phyloP scores from a whole-genome alignment of 2,329 filamentous ascomycete genomes.

The Colletotrichum sp. region DNA sequence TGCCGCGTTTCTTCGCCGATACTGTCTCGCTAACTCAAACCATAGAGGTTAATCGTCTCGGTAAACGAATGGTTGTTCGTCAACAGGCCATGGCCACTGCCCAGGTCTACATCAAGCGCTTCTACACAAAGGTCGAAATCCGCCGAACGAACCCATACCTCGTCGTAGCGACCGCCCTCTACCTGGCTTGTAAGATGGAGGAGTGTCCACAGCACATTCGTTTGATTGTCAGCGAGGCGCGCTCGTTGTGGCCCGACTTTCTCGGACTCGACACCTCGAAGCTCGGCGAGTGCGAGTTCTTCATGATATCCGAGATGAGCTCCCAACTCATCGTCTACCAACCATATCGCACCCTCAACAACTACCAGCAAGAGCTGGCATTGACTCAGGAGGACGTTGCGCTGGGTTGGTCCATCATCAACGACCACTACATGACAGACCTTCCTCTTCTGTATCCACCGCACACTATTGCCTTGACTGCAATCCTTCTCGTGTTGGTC shows the following conservation, averaged over 20 bases:
- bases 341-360: slow-evolving; percentile 81
- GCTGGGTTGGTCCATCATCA: slow-evolving; percentile 83
- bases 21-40: neutral
- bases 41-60: slow-evolving; percentile 80
- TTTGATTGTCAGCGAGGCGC: slow-evolving; percentile 84
- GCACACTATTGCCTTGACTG: slow-evolving; percentile 87
- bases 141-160: slow-evolving; percentile 93
- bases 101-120: slow-evolving; percentile 92
- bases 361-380: slow-evolving; percentile 71
- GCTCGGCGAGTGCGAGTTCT: slow-evolving; percentile 93
- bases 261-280: slow-evolving; percentile 79
- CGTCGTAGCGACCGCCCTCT: slow-evolving; percentile 90
- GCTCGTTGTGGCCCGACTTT: slow-evolving; percentile 82
- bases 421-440: slow-evolving; percentile 92
- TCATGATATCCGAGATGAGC: slow-evolving; percentile 87
- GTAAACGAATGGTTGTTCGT: slow-evolving; percentile 81
- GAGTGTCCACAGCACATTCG: slow-evolving; percentile 97
- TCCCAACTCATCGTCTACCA: slow-evolving; percentile 91
- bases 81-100: slow-evolving; percentile 95
- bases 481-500: slow-evolving; percentile 83
- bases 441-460: slow-evolving; percentile 85
- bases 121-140: slow-evolving; percentile 90
- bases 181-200: slow-evolving; percentile 97
- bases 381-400: slow-evolving; percentile 80
- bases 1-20: neutral